Evolutionary conservation across 2,329 filamentous ascomycete species (phyloP), one percentile per base, ranked within the genome.

Genomic region (Diaporthe australafricana): DNA sequence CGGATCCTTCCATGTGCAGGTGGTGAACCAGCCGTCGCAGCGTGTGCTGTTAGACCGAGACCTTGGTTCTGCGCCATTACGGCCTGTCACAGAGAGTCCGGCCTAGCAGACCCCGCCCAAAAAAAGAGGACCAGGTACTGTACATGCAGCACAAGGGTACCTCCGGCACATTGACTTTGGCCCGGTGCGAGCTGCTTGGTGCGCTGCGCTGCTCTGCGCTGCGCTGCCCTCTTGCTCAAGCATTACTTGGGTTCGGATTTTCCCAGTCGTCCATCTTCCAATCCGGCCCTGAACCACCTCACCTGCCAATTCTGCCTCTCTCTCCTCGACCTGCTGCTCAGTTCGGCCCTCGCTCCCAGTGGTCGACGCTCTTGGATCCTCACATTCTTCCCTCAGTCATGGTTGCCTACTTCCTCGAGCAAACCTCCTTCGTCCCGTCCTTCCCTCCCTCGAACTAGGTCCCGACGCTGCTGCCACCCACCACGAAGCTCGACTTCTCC

Each of bases 201-300:
- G 65, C 65, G 45, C 50, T 45, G 42, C 30, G 30, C 9, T 53
- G 63, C 63, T 38, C 50, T 47, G 50, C 65, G 65, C 65, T 55
- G 55, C 50, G 42, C 45, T 72, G 40, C 50, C 12, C 48, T 72
- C 52, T 32, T 32, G 53, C 57, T 69, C 66, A 66, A n/a, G 52
- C 57, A 65, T 48, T 55, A 57, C n/a, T 50, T 67, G 63, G 63
- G 53, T 57, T 63, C 60, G 40, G 72, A 67, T 73, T 72, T 72
- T 73, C 72, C 72, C 72, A 73, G 69, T 68, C 57, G 40, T 57
- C 45, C 65, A 27, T 62, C 56, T 62, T 72, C 65, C 50, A 22
- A 32, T 55, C 45, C 55, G 63, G 57, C 20, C 67, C 67, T 50
- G 42, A 52, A 48, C 68, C 47, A 62, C 38, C 38, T 68, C 70